phyloP scores from a whole-genome alignment of 2,329 filamentous ascomycete genomes.

The Ophiostoma piceae region DNA sequence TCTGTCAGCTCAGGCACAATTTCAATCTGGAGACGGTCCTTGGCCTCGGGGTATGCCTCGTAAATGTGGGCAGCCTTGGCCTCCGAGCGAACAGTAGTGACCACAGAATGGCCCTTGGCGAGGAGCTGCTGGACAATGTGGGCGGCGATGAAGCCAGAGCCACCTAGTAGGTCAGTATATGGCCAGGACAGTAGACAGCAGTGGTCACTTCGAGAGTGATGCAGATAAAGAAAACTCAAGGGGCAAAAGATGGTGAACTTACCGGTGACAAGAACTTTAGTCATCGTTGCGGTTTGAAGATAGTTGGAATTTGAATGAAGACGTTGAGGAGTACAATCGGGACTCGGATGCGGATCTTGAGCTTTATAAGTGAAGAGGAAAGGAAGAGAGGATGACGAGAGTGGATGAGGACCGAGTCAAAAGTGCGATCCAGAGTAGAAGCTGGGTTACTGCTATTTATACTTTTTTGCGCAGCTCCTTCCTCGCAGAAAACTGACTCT shows the following conservation, averaged over 20 bases:
- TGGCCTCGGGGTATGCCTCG: constrained; percentile 41
- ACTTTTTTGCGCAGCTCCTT: neutral
- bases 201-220: neutral
- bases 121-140: constrained; percentile 53
- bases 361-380: neutral
- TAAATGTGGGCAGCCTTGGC: constrained; percentile 50
- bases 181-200: neutral
- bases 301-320: neutral
- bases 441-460: neutral
- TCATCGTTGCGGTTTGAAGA: constrained; percentile 35
- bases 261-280: constrained; percentile 46
- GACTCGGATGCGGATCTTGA: neutral
- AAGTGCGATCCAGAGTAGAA: neutral
- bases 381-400: neutral
- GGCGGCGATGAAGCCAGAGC: constrained; percentile 50
- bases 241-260: constrained; percentile 2
- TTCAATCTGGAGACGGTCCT: constrained; percentile 43
- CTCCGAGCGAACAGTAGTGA: constrained; percentile 53
- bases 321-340: neutral
- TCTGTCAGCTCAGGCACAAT: constrained; percentile 76
- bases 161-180: constrained; percentile 35
- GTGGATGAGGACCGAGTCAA: neutral
- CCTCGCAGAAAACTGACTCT: neutral
- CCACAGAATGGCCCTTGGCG: constrained; percentile 45
- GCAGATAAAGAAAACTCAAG: too few relatives aligned